Conservation (phyloP, 192 early-diverging fungal genomes). For the Mortierella alpina region DNA sequence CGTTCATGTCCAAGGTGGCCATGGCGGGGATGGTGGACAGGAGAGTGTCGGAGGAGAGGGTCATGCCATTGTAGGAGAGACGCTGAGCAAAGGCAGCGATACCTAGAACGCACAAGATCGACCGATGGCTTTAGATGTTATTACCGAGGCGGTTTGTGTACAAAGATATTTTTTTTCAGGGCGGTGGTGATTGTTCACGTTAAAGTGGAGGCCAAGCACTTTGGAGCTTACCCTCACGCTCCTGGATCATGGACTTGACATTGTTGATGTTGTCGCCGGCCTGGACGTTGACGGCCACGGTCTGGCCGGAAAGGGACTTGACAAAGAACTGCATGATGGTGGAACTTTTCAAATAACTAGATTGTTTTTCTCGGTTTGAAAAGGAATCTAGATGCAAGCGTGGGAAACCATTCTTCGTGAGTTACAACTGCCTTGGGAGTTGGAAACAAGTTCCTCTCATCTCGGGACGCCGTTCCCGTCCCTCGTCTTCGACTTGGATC, state of each 20-base stretch:
- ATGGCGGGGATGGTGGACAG: conserved; percentile 41
- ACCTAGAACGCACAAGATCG: conserved; percentile 2
- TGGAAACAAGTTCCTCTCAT: not conserved
- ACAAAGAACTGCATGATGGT: conserved; percentile 70
- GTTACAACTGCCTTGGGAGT: not conserved
- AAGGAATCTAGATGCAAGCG: conserved; percentile 40
- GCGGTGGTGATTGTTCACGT: not conserved
- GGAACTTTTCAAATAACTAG: conserved; percentile 64
- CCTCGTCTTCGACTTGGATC: not conserved
- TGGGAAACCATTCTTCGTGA: conserved; percentile 1
- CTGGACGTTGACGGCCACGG: conserved; percentile 67
- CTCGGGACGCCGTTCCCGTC: not conserved
- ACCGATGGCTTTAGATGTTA: too few species aligned
- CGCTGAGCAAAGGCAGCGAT: conserved; percentile 54
- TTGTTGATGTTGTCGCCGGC: conserved; percentile 55
- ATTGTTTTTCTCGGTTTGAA: conserved; percentile 61
- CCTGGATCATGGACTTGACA: conserved; percentile 68
- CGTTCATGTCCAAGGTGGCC: conserved; percentile 60
- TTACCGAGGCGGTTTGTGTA: too few species aligned
- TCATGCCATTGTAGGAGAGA: conserved; percentile 64
- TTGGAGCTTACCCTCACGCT: conserved; percentile 57
- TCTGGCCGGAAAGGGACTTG: conserved; percentile 72
- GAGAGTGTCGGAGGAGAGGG: conserved; percentile 44
- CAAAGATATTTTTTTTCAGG: too few species aligned
- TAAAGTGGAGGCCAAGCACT: not conserved